These are phyloP conservation scores for Geotrichum cucujoidarum DNA, from an alignment of 1,139 yeast genomes.

Conservation along the genomic window DNA sequence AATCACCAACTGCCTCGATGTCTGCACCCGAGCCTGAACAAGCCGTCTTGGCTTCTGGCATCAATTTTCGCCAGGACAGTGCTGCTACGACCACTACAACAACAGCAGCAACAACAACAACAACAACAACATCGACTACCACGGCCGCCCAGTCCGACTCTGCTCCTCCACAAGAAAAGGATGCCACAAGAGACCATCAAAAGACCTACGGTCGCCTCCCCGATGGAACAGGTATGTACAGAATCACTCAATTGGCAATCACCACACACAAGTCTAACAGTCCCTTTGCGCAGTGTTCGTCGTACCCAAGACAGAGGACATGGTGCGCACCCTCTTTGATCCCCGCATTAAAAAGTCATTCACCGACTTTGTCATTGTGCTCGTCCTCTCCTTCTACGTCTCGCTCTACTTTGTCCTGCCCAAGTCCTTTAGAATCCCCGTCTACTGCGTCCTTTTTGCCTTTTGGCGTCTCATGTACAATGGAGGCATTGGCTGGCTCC, in stretches of 20 bases:
- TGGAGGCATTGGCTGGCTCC: slow-evolving; percentile 69
- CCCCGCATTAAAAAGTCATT: slow-evolving; percentile 67
- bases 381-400: slow-evolving; percentile 49
- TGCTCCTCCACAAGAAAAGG: too few relatives aligned
- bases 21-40: slow-evolving; percentile 12
- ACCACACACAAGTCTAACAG: too few relatives aligned
- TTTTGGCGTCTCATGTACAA: slow-evolving; percentile 79
- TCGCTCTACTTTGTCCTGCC: slow-evolving; percentile 42
- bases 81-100: background rate
- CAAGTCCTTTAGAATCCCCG: slow-evolving; percentile 40
- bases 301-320: slow-evolving; percentile 80
- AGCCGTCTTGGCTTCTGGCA: slow-evolving; percentile 16
- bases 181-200: slow-evolving; percentile 7
- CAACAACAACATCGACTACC: too few relatives aligned
- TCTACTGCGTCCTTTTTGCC: slow-evolving; percentile 53
- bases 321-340: slow-evolving; percentile 78
- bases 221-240: slow-evolving; percentile 19
- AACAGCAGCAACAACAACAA: too few relatives aligned
- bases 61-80: slow-evolving; percentile 5
- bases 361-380: slow-evolving; percentile 57
- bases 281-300: slow-evolving; percentile 39
- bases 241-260: too few relatives aligned
- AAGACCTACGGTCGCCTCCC: slow-evolving; percentile 19
- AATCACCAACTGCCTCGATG: background rate
- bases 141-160: too few relatives aligned